Percentiles rank a stretch among this genome's conserved stretches.
Conservation (phyloP, 345 rosid genomes). For the Bruguiera gymnorhiza region DNA sequence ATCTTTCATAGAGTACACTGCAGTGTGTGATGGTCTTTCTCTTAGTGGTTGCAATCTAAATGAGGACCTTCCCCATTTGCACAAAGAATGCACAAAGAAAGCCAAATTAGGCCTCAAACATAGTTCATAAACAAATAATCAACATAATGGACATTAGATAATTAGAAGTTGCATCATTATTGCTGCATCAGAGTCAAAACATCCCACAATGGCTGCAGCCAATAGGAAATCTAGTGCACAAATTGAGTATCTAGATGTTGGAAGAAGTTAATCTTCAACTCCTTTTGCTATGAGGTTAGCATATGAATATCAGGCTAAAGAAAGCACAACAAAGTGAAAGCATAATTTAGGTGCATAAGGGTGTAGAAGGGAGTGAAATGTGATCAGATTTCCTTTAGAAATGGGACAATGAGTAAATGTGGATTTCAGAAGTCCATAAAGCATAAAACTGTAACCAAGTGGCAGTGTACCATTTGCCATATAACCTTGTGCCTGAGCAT, state of each 20-base stretch:
- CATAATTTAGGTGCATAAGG: too few species aligned
- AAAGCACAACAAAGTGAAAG: not conserved
- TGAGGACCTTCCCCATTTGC: too few species aligned
- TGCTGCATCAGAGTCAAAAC: too few species aligned
- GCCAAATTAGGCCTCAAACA: too few species aligned
- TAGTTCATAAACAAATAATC: too few species aligned
- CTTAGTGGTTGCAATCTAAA: not conserved
- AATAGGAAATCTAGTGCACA: not conserved
- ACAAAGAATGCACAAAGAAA: too few species aligned
- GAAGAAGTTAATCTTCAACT: not conserved
- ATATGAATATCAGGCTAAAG: not conserved
- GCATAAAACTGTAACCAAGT: not conserved
- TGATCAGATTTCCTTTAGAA: too few species aligned
- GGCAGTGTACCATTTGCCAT: slow-evolving; percentile 2
- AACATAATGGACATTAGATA: too few species aligned
- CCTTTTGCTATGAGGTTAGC: not conserved
- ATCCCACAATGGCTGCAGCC: too few species aligned
- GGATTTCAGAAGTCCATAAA: not conserved
- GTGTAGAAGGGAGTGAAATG: not conserved
- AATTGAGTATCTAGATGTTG: not conserved
- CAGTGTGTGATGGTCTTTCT: not conserved
- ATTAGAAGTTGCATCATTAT: too few species aligned
- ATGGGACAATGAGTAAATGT: not conserved
- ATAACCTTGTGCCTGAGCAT: slow-evolving; percentile 1
- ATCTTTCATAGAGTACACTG: not conserved